phyloP scores from a whole-genome alignment of 2,329 filamentous ascomycete genomes.

The Hypoxylon sp. region DNA sequence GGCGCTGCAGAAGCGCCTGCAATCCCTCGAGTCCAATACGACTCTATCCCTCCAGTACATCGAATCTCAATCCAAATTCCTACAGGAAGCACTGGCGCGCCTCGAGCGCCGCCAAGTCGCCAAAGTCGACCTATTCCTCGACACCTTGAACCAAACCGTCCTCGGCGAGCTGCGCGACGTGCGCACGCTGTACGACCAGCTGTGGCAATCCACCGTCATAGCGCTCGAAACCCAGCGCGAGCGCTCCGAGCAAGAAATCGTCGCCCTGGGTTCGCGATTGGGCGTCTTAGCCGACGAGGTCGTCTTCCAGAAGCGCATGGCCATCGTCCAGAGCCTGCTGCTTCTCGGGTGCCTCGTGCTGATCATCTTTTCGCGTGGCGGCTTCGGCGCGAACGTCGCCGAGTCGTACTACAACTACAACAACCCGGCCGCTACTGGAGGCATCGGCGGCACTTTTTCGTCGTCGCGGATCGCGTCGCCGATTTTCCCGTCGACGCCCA shows the following conservation, averaged over 20 bases:
- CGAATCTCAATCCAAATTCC: constrained; percentile 91
- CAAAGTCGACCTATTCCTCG: constrained; percentile 85
- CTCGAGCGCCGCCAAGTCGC: constrained; percentile 87
- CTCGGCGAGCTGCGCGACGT: constrained; percentile 82
- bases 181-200: constrained; percentile 89
- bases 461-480: constrained; percentile 45
- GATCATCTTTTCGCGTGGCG: constrained; percentile 79
- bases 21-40: constrained; percentile 90
- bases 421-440: constrained; percentile 31
- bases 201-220: constrained; percentile 95
- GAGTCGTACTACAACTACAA: constrained; percentile 50
- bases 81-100: constrained; percentile 86
- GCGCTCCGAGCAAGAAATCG: constrained; percentile 83
- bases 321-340: constrained; percentile 89
- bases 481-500: constrained; percentile 46
- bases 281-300: constrained; percentile 95
- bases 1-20: constrained; percentile 90
- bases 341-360: constrained; percentile 88
- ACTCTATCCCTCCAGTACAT: constrained; percentile 95
- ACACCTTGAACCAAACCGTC: constrained; percentile 88
- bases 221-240: constrained; percentile 91
- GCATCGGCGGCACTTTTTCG: constrained; percentile 16
- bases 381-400: constrained; percentile 46
- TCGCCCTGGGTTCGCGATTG: constrained; percentile 82
- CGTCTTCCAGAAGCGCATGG: constrained; percentile 87